Evolutionary conservation across 202 grass and related monocot genomes (phyloP), one percentile per base, ranked within the genome.

Genomic region (Eragrostis tef): DNA sequence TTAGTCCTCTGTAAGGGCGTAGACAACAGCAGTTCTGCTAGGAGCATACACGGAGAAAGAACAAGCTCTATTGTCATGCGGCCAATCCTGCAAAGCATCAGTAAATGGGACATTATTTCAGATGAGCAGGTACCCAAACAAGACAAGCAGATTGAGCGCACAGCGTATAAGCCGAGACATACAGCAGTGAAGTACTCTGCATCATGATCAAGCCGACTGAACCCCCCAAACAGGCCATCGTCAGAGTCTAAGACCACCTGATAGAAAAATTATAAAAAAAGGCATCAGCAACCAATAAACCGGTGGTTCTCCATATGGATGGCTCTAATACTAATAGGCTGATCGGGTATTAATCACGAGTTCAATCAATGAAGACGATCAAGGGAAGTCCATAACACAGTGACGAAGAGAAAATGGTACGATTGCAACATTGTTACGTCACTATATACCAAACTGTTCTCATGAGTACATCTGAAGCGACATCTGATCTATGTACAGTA

Each of bases 1-100:
- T 80, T 72, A 89, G 58, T 93, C 90, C 74, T 91, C 77, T 39
- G 76, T 31, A 66, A 72, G 90, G 45, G 96, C 90, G 84, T 99
- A 99, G 9, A 93, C 92, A 7, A 99, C 90, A 9, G 74, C 92
- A 22, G 90, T 95, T 85, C 90, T 99, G 61, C 96, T 90, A 3
- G 96, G 96, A 13, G 92, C 80, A 54, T 99, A 99, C 34, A 95
- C 85, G 5, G 76, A 91, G 88, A 99, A 93, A 62, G 90, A 99
- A n/a, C 79, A 48, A 0, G 92, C 81, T 36, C 96, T 89, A 52
- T 91, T 91, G 87, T 95, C 96, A 88, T 99, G 85, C 15, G 62
- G 77, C 77, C 89, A 88, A 16, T 99, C 92, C 96, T 99, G 92
- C 63, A 65, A 78, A 11, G 41, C 25, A 75, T 70, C 36, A 76